These are phyloP conservation scores for Elongisporangium senticosum DNA, from an alignment of 352 stramenopile genomes.

Conservation along the genomic window DNA sequence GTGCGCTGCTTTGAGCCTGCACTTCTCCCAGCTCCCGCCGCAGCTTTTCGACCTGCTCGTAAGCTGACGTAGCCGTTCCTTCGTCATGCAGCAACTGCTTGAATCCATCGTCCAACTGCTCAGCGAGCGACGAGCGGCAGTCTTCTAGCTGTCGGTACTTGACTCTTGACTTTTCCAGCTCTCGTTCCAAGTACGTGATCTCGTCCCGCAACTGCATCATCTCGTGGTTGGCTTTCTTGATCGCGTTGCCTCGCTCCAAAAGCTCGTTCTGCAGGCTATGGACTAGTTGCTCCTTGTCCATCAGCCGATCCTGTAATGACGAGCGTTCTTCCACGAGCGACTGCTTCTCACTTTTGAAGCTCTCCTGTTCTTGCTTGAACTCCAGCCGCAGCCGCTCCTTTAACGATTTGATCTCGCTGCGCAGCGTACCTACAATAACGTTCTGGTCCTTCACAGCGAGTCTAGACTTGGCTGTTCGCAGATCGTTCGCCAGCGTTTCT, in stretches of 20 bases:
- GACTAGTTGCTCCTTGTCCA: conserved; percentile 42
- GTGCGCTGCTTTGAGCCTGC: conserved; percentile 25
- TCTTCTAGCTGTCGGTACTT: conserved; percentile 60
- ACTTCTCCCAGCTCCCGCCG: conserved; percentile 32
- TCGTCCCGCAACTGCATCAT: conserved; percentile 31
- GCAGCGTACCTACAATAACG: conserved; percentile 55
- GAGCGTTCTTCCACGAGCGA: conserved; percentile 38
- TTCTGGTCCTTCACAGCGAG: conserved; percentile 43
- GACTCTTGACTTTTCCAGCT: conserved; percentile 26
- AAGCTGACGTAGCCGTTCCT: conserved; percentile 34
- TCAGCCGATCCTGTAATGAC: conserved; percentile 22
- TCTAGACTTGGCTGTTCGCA: conserved; percentile 30
- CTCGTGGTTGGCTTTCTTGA: conserved; percentile 33
- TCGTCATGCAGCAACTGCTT: conserved; percentile 67
- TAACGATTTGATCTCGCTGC: conserved; percentile 46
- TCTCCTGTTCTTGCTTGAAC: conserved; percentile 59
- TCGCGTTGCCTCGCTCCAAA: conserved; percentile 5
- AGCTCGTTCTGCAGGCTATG: conserved; percentile 41
- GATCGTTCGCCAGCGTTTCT: conserved; percentile 18
- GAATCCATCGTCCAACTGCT: conserved; percentile 64
- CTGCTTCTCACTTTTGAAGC: conserved; percentile 27
- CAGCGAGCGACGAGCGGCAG: conserved; percentile 36
- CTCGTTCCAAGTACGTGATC: conserved; percentile 28
- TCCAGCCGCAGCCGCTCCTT: conserved; percentile 57
- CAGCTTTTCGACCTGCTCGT: conserved; percentile 38